Conservation (phyloP, 345 rosid genomes). For the Trapa incisa region DNA sequence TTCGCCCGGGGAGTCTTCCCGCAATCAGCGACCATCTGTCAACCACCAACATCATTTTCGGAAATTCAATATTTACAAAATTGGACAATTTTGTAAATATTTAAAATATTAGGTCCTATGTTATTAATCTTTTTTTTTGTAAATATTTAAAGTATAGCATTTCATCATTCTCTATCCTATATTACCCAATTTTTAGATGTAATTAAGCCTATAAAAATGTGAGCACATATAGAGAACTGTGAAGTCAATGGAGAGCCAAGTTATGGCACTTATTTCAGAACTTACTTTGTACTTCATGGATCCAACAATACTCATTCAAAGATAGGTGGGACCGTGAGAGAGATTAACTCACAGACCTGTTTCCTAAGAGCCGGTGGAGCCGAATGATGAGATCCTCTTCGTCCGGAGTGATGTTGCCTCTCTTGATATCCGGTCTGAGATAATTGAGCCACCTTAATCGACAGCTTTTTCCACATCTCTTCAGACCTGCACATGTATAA, state of each 20-base stretch:
- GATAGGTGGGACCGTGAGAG: no score
- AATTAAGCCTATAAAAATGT: not conserved
- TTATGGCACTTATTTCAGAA: no score
- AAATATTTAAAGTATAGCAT: no score
- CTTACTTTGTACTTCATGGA: no score
- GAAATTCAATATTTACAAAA: not conserved
- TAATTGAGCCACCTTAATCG: conserved; percentile 32
- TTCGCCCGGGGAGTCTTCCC: conserved; percentile 37
- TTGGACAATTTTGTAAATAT: no score
- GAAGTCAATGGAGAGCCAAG: no score
- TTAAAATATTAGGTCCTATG: no score
- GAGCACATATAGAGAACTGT: no score
- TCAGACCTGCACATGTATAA: not conserved
- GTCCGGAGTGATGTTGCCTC: conserved; percentile 26
- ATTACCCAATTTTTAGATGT: no score
- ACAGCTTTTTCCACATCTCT: conserved; percentile 33
- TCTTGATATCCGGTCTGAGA: conserved; percentile 28
- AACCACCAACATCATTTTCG: not conserved
- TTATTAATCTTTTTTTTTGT: no score
- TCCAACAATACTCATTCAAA: no score
- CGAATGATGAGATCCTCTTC: conserved; percentile 34
- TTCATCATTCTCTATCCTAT: no score
- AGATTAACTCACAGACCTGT: conserved; percentile 10
- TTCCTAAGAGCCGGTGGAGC: conserved; percentile 25
- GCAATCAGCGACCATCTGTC: conserved; percentile 31